Evolutionary conservation across 495 filamentous ascomycete genomes (phyloP).

Genomic region (Neurospora sp.): DNA sequence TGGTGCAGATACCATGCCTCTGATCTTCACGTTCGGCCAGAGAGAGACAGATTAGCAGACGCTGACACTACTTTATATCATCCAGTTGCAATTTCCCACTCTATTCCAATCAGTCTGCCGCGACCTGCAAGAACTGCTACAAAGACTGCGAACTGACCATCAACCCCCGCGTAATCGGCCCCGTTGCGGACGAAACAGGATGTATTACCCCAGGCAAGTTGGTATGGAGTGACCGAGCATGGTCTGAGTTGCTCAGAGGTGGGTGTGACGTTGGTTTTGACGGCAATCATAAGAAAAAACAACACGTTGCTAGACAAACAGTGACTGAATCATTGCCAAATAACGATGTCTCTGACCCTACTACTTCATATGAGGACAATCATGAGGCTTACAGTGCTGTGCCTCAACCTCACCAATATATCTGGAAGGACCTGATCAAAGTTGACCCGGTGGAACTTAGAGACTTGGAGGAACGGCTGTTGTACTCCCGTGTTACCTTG

Average conservation of each 20-base stretch:
- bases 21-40: neutral
- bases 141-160: slow-evolving; percentile 32
- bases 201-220: slow-evolving; percentile 37
- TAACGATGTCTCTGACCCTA: neutral
- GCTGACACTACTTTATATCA: slow-evolving; percentile 4
- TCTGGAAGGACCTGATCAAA: slow-evolving; percentile 26
- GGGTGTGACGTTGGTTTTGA: neutral
- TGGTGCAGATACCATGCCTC: neutral
- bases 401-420: slow-evolving; percentile 7
- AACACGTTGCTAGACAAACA: neutral
- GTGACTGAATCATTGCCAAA: neutral
- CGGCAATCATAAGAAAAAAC: neutral
- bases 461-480: slow-evolving; percentile 38
- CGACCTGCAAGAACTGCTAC: slow-evolving; percentile 45
- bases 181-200: slow-evolving; percentile 48
- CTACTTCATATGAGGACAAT: neutral
- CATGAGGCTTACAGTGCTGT: neutral
- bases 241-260: slow-evolving; percentile 43
- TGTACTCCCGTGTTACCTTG: slow-evolving; percentile 42
- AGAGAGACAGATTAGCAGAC: neutral
- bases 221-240: slow-evolving; percentile 42
- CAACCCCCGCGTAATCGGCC: slow-evolving; percentile 46
- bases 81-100: slow-evolving; percentile 44
- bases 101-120: slow-evolving; percentile 38
- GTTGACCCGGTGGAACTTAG: slow-evolving; percentile 28